Conservation (phyloP, 2,329 filamentous ascomycete species). For the Monosporascus sp. region DNA sequence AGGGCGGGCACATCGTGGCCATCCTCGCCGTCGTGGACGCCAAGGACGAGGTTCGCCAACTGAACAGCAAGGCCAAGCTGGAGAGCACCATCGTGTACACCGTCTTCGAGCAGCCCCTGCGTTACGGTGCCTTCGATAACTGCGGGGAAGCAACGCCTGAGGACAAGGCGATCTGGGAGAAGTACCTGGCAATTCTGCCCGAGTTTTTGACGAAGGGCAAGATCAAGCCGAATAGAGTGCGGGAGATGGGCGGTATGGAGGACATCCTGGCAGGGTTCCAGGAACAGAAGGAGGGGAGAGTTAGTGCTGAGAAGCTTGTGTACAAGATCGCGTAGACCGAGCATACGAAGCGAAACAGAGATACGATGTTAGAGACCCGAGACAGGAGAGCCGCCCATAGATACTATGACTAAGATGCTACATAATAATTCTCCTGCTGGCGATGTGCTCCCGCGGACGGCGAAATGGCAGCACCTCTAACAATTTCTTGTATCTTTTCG, state of each 20-base stretch:
- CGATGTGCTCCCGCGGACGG: no score
- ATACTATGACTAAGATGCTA: no score
- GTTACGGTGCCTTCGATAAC: slow-evolving; percentile 21
- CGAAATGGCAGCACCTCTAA: no score
- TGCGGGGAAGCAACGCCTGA: slow-evolving; percentile 20
- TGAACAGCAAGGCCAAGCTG: slow-evolving; percentile 20
- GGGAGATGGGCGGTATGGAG: slow-evolving; percentile 23
- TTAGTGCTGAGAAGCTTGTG: slow-evolving; percentile 28
- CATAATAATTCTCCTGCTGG: no score
- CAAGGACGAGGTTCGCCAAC: slow-evolving; percentile 9
- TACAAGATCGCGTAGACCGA: slow-evolving; percentile 20
- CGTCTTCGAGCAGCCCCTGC: slow-evolving; percentile 22
- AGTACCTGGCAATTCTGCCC: slow-evolving; percentile 25
- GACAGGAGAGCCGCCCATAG: no score
- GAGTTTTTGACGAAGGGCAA: slow-evolving; percentile 19
- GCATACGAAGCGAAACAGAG: no score
- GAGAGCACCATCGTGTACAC: slow-evolving; percentile 29
- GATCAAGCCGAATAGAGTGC: slow-evolving; percentile 25
- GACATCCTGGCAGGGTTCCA: slow-evolving; percentile 23
- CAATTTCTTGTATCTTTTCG: no score
- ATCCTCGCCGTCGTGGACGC: slow-evolving; percentile 17
- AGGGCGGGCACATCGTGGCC: slow-evolving; percentile 23
- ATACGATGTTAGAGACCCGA: no score
- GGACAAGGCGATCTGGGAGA: slow-evolving; percentile 29
- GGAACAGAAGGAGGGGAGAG: slow-evolving; percentile 21